Evolutionary conservation across 192 early-diverging fungal genomes (phyloP).

Genomic region (Dissophora globulifera): DNA sequence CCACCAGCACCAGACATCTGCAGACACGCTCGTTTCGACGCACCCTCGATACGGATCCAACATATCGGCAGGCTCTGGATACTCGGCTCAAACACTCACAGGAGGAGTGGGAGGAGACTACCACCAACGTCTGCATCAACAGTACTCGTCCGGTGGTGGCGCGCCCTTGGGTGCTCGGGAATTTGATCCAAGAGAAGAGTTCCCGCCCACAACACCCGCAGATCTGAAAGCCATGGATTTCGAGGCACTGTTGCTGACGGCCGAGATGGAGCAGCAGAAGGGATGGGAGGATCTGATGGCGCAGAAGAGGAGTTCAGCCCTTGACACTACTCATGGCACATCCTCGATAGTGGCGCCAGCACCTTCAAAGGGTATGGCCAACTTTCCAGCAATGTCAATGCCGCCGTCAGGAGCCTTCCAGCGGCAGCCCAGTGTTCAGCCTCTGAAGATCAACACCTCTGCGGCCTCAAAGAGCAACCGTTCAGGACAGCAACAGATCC

Average conservation of each 20-base stretch:
- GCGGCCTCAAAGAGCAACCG: slow-evolving; percentile 8
- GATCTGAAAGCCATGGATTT: slow-evolving; percentile 51
- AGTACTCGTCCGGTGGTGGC: neutral
- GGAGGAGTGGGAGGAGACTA: no score
- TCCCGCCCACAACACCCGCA: slow-evolving; percentile 39
- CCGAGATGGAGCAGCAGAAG: slow-evolving; percentile 37
- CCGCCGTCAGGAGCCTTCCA: neutral
- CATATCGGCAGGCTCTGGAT: slow-evolving; percentile 13
- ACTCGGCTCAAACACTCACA: slow-evolving; percentile 20
- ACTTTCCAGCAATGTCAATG: neutral
- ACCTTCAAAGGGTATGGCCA: no score
- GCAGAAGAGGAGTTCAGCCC: neutral
- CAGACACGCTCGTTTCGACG: slow-evolving; percentile 20
- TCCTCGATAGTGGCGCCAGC: no score
- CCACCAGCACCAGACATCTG: slow-evolving; percentile 31
- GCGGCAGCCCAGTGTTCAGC: slow-evolving; percentile 2
- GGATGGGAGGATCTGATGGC: slow-evolving; percentile 34
- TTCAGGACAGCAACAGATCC: neutral
- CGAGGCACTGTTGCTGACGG: slow-evolving; percentile 31
- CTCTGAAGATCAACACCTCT: slow-evolving; percentile 17
- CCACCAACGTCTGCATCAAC: neutral
- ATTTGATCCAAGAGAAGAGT: slow-evolving; percentile 39
- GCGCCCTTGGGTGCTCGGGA: slow-evolving; percentile 12
- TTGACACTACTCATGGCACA: no score
- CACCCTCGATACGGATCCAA: slow-evolving; percentile 25